Evolutionary conservation across 192 early-diverging fungal species (phyloP), one percentile per base, ranked within the genome.

Genomic region (Umbelopsis ramanniana): DNA sequence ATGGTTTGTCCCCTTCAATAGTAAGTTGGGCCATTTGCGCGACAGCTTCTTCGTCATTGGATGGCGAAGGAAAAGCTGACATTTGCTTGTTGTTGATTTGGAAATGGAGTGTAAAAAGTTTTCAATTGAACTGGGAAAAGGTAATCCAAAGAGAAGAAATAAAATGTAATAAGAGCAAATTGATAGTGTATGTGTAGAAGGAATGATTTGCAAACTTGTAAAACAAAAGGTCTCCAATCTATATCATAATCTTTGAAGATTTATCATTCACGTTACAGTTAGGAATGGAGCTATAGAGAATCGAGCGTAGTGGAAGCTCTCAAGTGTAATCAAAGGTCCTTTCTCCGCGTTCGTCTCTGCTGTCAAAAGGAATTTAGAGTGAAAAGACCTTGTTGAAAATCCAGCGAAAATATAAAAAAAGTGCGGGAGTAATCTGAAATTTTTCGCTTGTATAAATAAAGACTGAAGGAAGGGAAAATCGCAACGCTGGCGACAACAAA

Each of bases 211-310:
- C 57, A 35, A 6, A 37, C 17, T 26, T 63, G 48, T 50, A n/a
- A n/a, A 17, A 63, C 23, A 57, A 63, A 29, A 63, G 23, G 57
- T 63, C 17, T 35, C 33, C 57, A 63, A 63, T 37, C 33, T 63
- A 63, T 37, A 63, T 29, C 57, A 63, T 63, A 37, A 29, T 63
- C 33, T 37, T 37, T 37, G 33, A n/a, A 63, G 57, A 37, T 63
- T 6, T n/a, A 50, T 50, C 48, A 50, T 50, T 50, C 48, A 50
- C 48, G 48, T 10, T 50, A 50, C 15, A 50, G 19, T 19, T 15
- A 17, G 17, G 48, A 21, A 50, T n/a, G 15, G n/a, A 6, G 48
- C 48, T 15, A 50, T 50, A 21, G 19, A 50, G 48, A 21, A 50
- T 21, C 48, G n/a, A 50, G 48, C n/a, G n/a, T 43, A 50, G 3